Base-by-base conservation (phyloP, 768 basidiomycete genomes). In the Termitomyces sp. region DNA sequence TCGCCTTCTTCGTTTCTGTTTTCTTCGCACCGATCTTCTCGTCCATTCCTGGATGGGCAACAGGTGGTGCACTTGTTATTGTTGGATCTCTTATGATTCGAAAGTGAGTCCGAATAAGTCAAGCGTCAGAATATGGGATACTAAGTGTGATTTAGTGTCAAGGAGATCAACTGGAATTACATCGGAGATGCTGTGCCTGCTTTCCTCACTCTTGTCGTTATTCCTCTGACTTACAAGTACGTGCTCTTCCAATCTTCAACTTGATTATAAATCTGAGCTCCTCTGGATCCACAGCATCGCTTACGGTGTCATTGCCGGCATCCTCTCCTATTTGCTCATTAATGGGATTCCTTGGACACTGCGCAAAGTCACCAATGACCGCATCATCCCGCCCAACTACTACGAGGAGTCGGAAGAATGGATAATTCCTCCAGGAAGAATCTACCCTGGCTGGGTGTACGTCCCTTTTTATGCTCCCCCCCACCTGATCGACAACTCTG, bases 1-100 rank as follows among this genome's bases (percentile, higher is more conserved):
- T 91, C 46, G 81, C 84, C 63, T 94, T 95, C 81, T 88, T 93
- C 69, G 72, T 95, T 48, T 89, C 84, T 3, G 78, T 95, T 56
- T 95, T 95, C 79, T 95, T 95, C 67, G 83, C 92, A 18, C 92
- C 92, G 6, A 87, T 95, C 65, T 93, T 95, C 63, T 90, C 91
- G 11, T 91, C 88, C 12, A 91, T 95, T 54, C 92, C 92, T 0
- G 65, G 86, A 0, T 94, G 91, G 90, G 91, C 92, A 4, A 95
- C 92, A 1, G 92, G 92, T 15, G 88, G 92, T 57, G 91, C 91
- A 0, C 76, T 95, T 37, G 83, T 91, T 45, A 87, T 95, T 56
- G 91, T 91, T 12, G 92, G 92, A n/a, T 88, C 87, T 16, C 77
- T 93, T 65, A 94, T 94, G 92, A 89, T 91, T 71, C 82, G 88